A percentile compares a stretch with the other conserved stretches of the same genome.
Conservation (phyloP, 2,329 filamentous ascomycete species). For the Colletotrichum sidae region DNA sequence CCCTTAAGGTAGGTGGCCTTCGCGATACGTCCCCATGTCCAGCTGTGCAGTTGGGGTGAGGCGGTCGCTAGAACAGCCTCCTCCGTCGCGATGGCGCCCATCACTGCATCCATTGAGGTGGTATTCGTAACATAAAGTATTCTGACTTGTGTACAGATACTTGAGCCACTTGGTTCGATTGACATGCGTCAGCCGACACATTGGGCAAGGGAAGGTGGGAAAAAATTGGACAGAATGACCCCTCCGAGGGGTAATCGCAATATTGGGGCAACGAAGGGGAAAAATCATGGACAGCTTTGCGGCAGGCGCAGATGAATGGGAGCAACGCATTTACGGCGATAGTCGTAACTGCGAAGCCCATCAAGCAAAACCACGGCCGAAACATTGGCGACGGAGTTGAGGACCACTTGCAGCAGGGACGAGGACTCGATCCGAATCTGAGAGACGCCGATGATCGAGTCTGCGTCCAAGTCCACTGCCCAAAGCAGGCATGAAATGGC, state of each 20-base stretch:
- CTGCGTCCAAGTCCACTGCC: conserved; percentile 13
- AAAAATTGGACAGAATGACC: conserved; percentile 10
- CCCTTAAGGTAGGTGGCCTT: background rate
- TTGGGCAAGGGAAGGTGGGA: background rate
- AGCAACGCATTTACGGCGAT: conserved; percentile 20
- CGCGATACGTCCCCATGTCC: background rate
- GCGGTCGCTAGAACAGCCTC: conserved; percentile 34
- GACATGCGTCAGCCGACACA: conserved; percentile 5
- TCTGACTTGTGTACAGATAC: conserved; percentile 10
- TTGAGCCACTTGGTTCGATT: background rate
- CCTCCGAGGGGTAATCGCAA: conserved; percentile 6
- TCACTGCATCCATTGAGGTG: conserved; percentile 21
- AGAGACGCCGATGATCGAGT: conserved; percentile 16
- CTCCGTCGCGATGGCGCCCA: conserved; percentile 3
- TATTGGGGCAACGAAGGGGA: background rate
- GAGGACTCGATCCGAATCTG: conserved; percentile 15
- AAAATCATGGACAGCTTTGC: background rate
- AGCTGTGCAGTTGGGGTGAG: conserved; percentile 30
- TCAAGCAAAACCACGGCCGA: conserved; percentile 22
- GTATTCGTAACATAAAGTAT: conserved; percentile 26
- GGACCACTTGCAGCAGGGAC: conserved; percentile 18
- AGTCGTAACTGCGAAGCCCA: conserved; percentile 31
- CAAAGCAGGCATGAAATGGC: conserved; percentile 23
- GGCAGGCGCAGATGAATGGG: background rate
- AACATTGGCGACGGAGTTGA: conserved; percentile 23